These are phyloP conservation scores for Botrytis deweyae DNA, from an alignment of 2,329 filamentous ascomycete genomes.

Conservation along the genomic window DNA sequence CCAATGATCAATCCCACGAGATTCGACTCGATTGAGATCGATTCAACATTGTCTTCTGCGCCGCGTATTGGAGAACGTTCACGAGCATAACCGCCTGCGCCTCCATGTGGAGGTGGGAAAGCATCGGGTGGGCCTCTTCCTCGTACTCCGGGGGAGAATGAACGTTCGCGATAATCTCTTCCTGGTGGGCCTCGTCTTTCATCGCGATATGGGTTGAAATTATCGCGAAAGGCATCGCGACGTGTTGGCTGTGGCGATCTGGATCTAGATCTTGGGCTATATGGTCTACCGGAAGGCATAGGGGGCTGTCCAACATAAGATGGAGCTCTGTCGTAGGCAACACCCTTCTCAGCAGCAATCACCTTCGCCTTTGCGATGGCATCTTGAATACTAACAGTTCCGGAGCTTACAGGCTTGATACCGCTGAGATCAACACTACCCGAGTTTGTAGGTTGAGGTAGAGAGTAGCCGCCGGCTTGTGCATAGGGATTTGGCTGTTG, in stretches of 20 bases:
- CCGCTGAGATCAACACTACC: slow-evolving; percentile 78
- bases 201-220: slow-evolving; percentile 80
- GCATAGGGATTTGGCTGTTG: slow-evolving; percentile 46
- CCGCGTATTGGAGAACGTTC: slow-evolving; percentile 58
- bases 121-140: slow-evolving; percentile 49
- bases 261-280: slow-evolving; percentile 65
- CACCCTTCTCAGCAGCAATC: slow-evolving; percentile 76
- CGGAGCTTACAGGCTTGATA: slow-evolving; percentile 76
- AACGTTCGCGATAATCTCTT: slow-evolving; percentile 65
- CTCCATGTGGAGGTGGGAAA: slow-evolving; percentile 62
- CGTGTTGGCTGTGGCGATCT: slow-evolving; percentile 68
- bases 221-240: slow-evolving; percentile 71
- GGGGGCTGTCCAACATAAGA: slow-evolving; percentile 44
- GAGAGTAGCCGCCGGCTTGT: slow-evolving; percentile 41
- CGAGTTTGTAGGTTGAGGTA: slow-evolving; percentile 61
- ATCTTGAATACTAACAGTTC: slow-evolving; percentile 79
- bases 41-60: slow-evolving; percentile 68
- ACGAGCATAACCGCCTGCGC: slow-evolving; percentile 45
- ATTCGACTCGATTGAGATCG: slow-evolving; percentile 81
- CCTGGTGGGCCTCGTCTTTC: slow-evolving; percentile 66
- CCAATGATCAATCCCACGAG: slow-evolving; percentile 90
- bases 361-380: slow-evolving; percentile 82
- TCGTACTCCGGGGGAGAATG: slow-evolving; percentile 64
- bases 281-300: slow-evolving; percentile 53
- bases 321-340: slow-evolving; percentile 59